Conservation (phyloP, 108 stramenopile species). For the Nitzschia palea region DNA sequence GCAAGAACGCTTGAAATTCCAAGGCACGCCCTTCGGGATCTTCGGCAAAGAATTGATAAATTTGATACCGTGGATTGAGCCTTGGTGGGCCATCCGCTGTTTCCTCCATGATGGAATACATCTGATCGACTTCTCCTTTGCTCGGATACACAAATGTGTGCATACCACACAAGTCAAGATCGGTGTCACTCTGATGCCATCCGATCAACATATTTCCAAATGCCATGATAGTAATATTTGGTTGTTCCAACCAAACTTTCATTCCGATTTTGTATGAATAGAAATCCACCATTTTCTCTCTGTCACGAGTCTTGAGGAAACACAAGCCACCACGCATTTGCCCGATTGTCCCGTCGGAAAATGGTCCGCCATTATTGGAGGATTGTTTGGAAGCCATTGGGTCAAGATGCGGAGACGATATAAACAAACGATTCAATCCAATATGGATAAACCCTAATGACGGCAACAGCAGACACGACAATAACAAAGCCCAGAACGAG, state of each 20-base stretch:
- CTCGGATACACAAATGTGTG: conserved; percentile 46
- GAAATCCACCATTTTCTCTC: conserved; percentile 22
- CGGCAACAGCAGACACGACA: too few relatives aligned
- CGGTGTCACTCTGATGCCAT: conserved; percentile 30
- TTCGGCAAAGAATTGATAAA: conserved; percentile 49
- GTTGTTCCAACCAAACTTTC: conserved; percentile 37
- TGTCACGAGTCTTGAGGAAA: conserved; percentile 32
- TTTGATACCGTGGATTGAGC: conserved; percentile 29
- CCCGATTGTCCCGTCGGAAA: conserved; percentile 17
- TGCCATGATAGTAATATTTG: conserved; percentile 35
- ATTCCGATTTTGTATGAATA: conserved; percentile 24
- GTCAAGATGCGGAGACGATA: too few relatives aligned
- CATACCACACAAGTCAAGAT: conserved; percentile 41
- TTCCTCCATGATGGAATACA: conserved; percentile 26
- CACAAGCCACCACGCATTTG: conserved; percentile 41
- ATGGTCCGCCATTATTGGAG: too few relatives aligned
- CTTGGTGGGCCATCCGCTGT: conserved; percentile 35
- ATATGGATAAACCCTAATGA: too few relatives aligned
- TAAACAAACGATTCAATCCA: too few relatives aligned
- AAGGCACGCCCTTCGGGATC: conserved; percentile 42
- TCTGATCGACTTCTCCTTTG: conserved; percentile 34
- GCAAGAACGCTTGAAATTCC: conserved; percentile 47
- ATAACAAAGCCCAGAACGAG: too few relatives aligned
- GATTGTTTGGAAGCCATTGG: too few relatives aligned
- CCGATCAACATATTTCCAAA: conserved; percentile 43